A percentile compares a stretch with the other conserved stretches of the same genome.
phyloP scores from a whole-genome alignment of 1,284 basidiomycete species.

The Tylopilus sp. region DNA sequence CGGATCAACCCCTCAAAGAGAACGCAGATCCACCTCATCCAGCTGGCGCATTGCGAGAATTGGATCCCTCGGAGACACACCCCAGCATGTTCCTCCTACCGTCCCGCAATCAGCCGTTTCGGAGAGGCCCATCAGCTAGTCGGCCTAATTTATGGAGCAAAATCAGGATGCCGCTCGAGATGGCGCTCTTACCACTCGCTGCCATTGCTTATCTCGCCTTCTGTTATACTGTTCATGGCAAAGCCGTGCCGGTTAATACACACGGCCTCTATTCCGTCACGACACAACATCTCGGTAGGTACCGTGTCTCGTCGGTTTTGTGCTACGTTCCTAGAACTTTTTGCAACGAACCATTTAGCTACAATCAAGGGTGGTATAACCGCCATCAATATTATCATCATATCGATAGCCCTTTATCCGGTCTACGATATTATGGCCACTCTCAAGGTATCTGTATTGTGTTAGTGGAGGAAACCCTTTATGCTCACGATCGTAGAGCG shows the following conservation, averaged over 20 bases:
- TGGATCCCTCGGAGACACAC: background rate
- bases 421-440: conserved; percentile 17
- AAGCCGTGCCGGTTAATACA: conserved; percentile 24
- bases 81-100: conserved; percentile 10
- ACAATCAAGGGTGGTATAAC: conserved; percentile 29
- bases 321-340: background rate
- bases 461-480: background rate
- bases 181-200: conserved; percentile 25
- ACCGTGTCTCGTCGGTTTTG: background rate
- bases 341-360: conserved; percentile 9
- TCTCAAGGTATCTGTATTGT: conserved; percentile 15
- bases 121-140: background rate
- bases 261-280: conserved; percentile 18
- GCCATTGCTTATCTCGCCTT: conserved; percentile 28
- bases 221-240: conserved; percentile 28
- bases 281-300: conserved; percentile 22
- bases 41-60: background rate
- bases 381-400: conserved; percentile 28
- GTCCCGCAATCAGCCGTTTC: conserved; percentile 1
- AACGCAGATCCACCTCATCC: background rate
- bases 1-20: background rate
- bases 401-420: conserved; percentile 28
- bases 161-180: conserved; percentile 8
- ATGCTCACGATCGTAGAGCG: conserved; percentile 17
- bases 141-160: conserved; percentile 7